Percentiles rank a stretch among this genome's conserved stretches.
Conservation (phyloP, 352 stramenopile species). For the Globisporangium iwayamae region DNA sequence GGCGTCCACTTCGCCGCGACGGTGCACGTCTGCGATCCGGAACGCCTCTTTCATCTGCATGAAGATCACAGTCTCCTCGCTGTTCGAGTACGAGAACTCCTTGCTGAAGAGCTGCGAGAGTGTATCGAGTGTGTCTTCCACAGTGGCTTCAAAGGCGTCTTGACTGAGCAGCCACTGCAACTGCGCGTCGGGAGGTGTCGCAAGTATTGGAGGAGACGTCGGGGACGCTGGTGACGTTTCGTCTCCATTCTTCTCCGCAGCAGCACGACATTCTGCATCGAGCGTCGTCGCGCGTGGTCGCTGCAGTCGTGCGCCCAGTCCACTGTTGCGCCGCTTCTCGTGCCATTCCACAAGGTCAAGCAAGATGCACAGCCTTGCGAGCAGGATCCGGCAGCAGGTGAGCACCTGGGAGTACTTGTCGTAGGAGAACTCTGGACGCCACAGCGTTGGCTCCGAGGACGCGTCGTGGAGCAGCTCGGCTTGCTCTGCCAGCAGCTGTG, state of each 20-base stretch:
- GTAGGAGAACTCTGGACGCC: conserved; percentile 49
- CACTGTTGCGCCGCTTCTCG: conserved; percentile 22
- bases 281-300: conserved; percentile 18
- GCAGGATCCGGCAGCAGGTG: conserved; percentile 40
- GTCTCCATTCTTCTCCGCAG: background rate
- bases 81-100: conserved; percentile 22
- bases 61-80: conserved; percentile 19
- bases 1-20: conserved; percentile 56
- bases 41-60: conserved; percentile 33
- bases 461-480: conserved; percentile 50
- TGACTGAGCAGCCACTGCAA: conserved; percentile 6
- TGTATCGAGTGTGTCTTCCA: conserved; percentile 26
- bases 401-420: conserved; percentile 49
- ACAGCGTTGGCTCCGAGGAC: conserved; percentile 45
- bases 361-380: conserved; percentile 55
- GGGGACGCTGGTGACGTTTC: background rate
- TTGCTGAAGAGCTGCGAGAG: conserved; percentile 23
- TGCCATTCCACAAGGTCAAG: conserved; percentile 68
- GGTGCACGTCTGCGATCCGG: conserved; percentile 29
- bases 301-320: conserved; percentile 16
- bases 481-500: conserved; percentile 39
- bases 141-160: conserved; percentile 10
- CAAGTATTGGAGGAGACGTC: background rate
- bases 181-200: background rate
- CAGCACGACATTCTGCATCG: conserved; percentile 18